A percentile compares a stretch with the other conserved stretches of the same genome.
Evolutionary conservation across 2,329 filamentous ascomycete genomes (phyloP).

Genomic region (Xylariales sp.): DNA sequence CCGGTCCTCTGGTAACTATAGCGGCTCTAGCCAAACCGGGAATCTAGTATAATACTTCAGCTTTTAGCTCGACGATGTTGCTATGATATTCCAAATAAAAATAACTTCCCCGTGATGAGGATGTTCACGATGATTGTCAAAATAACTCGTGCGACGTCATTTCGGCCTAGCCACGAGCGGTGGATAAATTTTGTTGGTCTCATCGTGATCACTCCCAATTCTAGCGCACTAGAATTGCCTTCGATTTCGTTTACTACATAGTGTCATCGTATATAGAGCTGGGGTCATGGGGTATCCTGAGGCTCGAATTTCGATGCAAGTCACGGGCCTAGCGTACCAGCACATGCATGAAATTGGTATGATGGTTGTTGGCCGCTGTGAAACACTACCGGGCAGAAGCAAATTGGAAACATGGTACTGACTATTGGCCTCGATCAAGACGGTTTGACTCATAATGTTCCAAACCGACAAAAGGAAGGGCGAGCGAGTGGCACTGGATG

Average conservation of each 20-base stretch:
- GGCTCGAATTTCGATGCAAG: conserved; percentile 22
- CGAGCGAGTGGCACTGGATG: neutral
- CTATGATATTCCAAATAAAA: conserved; percentile 6
- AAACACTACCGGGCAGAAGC: conserved; percentile 4
- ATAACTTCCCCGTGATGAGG: conserved; percentile 5
- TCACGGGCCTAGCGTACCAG: conserved; percentile 9
- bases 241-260: neutral
- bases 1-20: conserved; percentile 11
- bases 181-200: neutral
- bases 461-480: neutral
- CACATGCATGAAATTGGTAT: neutral
- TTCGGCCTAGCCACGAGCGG: neutral
- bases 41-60: conserved; percentile 1
- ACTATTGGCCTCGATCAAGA: neutral
- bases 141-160: conserved; percentile 9
- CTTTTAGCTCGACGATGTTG: neutral
- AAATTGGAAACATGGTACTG: neutral
- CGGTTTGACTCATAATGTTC: neutral
- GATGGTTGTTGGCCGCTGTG: conserved; percentile 4
- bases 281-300: conserved; percentile 6
- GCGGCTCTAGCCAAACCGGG: conserved; percentile 16
- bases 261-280: neutral
- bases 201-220: conserved; percentile 4
- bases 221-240: neutral
- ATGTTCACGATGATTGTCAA: conserved; percentile 22